Evolutionary conservation across 1,139 yeast genomes (phyloP).

Genomic region (Hansenula sp.): DNA sequence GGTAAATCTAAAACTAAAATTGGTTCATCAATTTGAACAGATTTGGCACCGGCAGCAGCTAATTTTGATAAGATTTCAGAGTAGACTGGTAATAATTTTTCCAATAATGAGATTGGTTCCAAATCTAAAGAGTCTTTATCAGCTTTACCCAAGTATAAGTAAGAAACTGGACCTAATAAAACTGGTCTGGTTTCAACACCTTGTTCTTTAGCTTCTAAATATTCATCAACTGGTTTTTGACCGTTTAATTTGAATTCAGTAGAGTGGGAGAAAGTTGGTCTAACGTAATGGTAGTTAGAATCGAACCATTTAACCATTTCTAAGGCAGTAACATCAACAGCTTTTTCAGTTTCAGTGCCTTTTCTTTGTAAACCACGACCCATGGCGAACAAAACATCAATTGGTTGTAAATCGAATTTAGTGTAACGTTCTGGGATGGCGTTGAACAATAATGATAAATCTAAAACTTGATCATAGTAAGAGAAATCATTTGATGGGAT

Average conservation of each 20-base stretch:
- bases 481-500: slow-evolving; percentile 98
- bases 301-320: slow-evolving; percentile 99
- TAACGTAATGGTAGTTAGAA: slow-evolving; percentile 98
- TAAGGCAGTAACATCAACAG: slow-evolving; percentile 97
- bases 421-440: slow-evolving; percentile 96
- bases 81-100: slow-evolving; percentile 89
- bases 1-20: slow-evolving; percentile 91
- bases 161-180: slow-evolving; percentile 92
- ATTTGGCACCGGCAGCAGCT: slow-evolving; percentile 90
- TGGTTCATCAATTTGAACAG: slow-evolving; percentile 98
- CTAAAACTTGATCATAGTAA: slow-evolving; percentile 95
- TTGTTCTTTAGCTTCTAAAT: slow-evolving; percentile 93
- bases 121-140: slow-evolving; percentile 96
- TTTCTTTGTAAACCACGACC: slow-evolving; percentile 99
- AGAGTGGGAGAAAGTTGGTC: slow-evolving; percentile 97
- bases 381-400: slow-evolving; percentile 97
- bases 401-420: slow-evolving; percentile 82
- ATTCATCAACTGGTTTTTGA: slow-evolving; percentile 95
- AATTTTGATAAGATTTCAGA: slow-evolving; percentile 83
- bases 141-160: slow-evolving; percentile 92
- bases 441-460: slow-evolving; percentile 87
- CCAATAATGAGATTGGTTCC: slow-evolving; percentile 86
- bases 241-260: slow-evolving; percentile 96
- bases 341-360: slow-evolving; percentile 81
- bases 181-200: slow-evolving; percentile 98